These are phyloP conservation scores for Ehretia macrophylla DNA, from an alignment of 257 asterid species.

Conservation along the genomic window DNA sequence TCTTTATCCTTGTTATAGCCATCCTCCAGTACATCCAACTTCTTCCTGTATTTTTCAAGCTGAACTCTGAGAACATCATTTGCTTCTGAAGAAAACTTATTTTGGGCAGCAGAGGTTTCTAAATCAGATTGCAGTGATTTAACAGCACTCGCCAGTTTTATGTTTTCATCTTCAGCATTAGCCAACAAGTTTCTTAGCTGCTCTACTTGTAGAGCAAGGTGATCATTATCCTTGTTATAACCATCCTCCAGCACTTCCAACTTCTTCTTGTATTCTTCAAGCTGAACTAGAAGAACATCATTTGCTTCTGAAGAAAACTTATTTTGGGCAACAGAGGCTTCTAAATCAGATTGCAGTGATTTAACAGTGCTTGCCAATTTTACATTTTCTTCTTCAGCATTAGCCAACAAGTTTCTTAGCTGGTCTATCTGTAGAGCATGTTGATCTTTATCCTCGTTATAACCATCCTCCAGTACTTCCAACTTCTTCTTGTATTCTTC, in stretches of 20 bases:
- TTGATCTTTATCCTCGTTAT: conserved; percentile 26
- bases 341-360: conserved; percentile 53
- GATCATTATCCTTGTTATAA: conserved; percentile 29
- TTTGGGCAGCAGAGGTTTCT: conserved; percentile 45
- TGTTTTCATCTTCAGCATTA: conserved; percentile 51
- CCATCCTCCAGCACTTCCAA: conserved; percentile 30
- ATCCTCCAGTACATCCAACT: conserved; percentile 32
- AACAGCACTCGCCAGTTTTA: conserved; percentile 26
- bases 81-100: conserved; percentile 54
- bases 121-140: conserved; percentile 46
- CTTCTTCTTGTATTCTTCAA: conserved; percentile 40
- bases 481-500: conserved; percentile 43
- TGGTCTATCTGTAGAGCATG: conserved; percentile 35
- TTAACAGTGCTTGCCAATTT: conserved; percentile 47
- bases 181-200: conserved; percentile 30
- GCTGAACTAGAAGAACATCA: conserved; percentile 24
- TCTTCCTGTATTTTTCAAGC: conserved; percentile 41
- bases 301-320: conserved; percentile 52
- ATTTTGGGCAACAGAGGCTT: conserved; percentile 42
- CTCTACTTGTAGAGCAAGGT: conserved; percentile 35
- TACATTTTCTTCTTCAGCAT: conserved; percentile 46
- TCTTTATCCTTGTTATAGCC: conserved; percentile 29
- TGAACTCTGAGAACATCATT: conserved; percentile 27
- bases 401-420: conserved; percentile 31
- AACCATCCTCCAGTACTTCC: conserved; percentile 27